Evolutionary conservation across 2,329 filamentous ascomycete genomes (phyloP), one percentile per base, ranked within the genome.

Genomic region (Diaporthe sp.): DNA sequence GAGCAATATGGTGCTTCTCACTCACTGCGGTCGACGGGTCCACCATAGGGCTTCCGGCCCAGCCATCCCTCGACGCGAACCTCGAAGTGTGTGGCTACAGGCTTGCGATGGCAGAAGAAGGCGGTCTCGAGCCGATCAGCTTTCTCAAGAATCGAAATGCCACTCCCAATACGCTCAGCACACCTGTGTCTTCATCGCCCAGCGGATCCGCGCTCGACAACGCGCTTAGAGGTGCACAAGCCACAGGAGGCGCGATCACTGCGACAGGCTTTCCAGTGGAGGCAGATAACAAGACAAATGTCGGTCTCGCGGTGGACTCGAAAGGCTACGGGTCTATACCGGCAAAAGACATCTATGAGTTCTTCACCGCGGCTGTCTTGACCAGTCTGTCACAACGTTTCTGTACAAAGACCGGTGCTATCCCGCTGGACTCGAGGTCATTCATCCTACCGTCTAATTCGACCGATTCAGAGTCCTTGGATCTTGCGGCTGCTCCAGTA

Each of bases 1-100:
- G 86, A 60, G 86, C 85, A 13, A 82, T 92, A 72, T 92, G 90
- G 90, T 85, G 87, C 76, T 92, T 92, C 79, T 85, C 86, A 37
- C 83, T 91, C 28, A 76, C 83, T 3, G 83, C 82, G 71, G 88
- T 87, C 78, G 86, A 87, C 72, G 85, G 81, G 44, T 80, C 77
- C 28, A 76, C 78, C 7, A 76, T 78, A 42, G 78, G 75, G 22
- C 77, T 79, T 25, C 61, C 76, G 4, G 76, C 82, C 4, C 72
- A 78, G 55, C 76, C 79, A 1, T 78, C 77, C 42, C 84, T 88
- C 49, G 84, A 84, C n/a, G 79, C 81, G 13, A 83, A 81, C 65
- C 81, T 90, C 67, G 85, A 88, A 53, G 82, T 85, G 42, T 85
- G 84, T 68, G 88, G 87, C 6, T 84, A 86, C 74, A 85, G 81